These are phyloP conservation scores for Poa annua DNA, from an alignment of 176 grass and related monocot genomes.

Conservation along the genomic window DNA sequence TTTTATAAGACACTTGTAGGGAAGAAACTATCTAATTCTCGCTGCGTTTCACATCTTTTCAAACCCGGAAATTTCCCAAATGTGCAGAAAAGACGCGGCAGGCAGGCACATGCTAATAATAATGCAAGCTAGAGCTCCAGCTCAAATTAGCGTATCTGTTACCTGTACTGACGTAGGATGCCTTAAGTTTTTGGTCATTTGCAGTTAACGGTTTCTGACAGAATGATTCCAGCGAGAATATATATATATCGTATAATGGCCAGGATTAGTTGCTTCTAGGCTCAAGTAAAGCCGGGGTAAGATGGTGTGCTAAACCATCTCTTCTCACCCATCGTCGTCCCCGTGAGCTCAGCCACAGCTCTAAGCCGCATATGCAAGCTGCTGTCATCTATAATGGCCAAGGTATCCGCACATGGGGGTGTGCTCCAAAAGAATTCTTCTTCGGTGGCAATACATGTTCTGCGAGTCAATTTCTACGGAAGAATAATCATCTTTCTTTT, in stretches of 20 bases:
- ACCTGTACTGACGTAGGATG: neutral
- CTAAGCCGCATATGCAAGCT: neutral
- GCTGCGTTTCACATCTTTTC: slow-evolving; percentile 39
- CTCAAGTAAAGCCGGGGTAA: neutral
- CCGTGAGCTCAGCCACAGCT: slow-evolving; percentile 45
- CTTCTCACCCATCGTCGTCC: neutral
- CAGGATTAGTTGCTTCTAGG: slow-evolving; percentile 38
- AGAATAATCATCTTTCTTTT: too few relatives aligned
- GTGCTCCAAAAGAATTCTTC: slow-evolving; percentile 5
- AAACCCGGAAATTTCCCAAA: neutral
- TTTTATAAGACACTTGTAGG: neutral
- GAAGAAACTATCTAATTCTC: neutral
- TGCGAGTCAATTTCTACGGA: too few relatives aligned
- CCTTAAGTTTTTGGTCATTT: neutral
- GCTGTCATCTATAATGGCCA: slow-evolving; percentile 12
- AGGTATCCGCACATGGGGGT: slow-evolving; percentile 45
- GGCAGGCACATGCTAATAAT: slow-evolving; percentile 11
- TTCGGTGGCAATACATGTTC: slow-evolving; percentile 18
- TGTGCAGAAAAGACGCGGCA: neutral
- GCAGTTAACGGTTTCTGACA: neutral
- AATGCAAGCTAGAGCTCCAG: neutral
- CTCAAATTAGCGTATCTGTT: neutral
- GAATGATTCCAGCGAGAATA: neutral
- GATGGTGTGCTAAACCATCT: slow-evolving; percentile 13
- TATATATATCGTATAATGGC: neutral